These are phyloP conservation scores for Lipomyces yarrowii DNA, from an alignment of 1,139 yeast species.

Conservation along the genomic window DNA sequence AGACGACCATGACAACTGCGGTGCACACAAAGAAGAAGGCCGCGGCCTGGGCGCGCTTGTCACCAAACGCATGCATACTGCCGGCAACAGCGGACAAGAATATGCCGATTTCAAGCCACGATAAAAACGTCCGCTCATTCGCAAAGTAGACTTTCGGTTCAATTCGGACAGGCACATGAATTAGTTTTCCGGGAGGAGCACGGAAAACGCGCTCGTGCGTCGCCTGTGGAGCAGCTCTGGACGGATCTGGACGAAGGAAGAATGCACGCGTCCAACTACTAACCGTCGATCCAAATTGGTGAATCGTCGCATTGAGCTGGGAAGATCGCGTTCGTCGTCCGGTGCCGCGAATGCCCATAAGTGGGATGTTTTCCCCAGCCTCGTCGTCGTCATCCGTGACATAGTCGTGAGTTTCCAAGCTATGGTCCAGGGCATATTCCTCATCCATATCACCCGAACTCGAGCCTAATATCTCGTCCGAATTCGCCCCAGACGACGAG, in stretches of 20 bases:
- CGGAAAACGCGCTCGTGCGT: conserved; percentile 24
- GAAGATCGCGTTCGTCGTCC: conserved; percentile 15
- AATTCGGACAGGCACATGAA: conserved; percentile 94
- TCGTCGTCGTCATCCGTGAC: conserved; percentile 36
- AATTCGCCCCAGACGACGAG: conserved; percentile 43
- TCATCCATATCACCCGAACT: conserved; percentile 46
- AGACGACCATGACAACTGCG: conserved; percentile 70
- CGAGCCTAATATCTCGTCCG: conserved; percentile 41
- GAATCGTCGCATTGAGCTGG: conserved; percentile 22
- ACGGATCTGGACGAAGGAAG: conserved; percentile 22
- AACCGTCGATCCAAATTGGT: conserved; percentile 14
- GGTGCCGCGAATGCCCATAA: conserved; percentile 32
- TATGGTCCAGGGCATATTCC: conserved; percentile 37
- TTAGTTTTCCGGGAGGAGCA: conserved; percentile 84
- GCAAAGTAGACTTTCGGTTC: conserved; percentile 99
- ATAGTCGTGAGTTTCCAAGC: conserved; percentile 28
- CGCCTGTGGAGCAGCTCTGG: conserved; percentile 19
- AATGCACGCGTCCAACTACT: conserved; percentile 19
- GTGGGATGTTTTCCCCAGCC: conserved; percentile 39
- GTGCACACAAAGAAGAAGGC: conserved; percentile 87
- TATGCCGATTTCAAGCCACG: conserved; percentile 96
- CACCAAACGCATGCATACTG: conserved; percentile 92
- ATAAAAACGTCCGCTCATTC: conserved; percentile 93
- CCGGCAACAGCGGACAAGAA: conserved; percentile 92
- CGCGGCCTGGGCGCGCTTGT: conserved; percentile 71